Evolutionary conservation across 2,329 filamentous ascomycete genomes (phyloP), one percentile per base, ranked within the genome.

Genomic region (Thyridium curvatum): DNA sequence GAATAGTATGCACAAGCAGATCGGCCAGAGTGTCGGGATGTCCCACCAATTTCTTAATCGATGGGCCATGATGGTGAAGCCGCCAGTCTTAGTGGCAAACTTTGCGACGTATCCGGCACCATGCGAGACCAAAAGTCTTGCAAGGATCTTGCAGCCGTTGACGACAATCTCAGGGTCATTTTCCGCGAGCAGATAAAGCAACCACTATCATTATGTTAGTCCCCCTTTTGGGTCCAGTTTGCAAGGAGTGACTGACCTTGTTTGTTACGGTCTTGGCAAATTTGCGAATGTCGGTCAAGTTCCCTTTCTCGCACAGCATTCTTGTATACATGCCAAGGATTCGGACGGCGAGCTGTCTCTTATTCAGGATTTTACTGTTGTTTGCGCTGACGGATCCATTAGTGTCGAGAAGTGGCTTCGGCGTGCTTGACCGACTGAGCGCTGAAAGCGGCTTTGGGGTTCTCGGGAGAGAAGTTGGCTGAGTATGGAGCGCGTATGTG

Each of bases 211-310:
- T 45, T 49, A 52, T 38, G 49, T 62, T 55, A 67, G 56, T 48
- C n/a, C n/a, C n/a, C n/a, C n/a, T n/a, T n/a, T n/a, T n/a, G n/a
- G n/a, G n/a, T n/a, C n/a, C n/a, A n/a, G 50, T 26, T 10, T 26
- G 21, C 52, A 39, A 51, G 52, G 41, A 43, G 41, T 47, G 45
- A 60, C 69, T 54, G 67, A 88, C 86, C 74, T 95, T 95, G 51
- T 94, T 95, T 16, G 91, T 96, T 8, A 98, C 91, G 2, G 91
- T 94, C 54, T 84, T 86, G 5, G 89, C 87, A 67, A 98, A 97
- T 51, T 89, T 93, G 54, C 82, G 79, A 40, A 95, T 84, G 44
- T 84, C 80, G 12, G 68, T 68, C 9, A 74, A 64, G 46, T 82
- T 87, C 16, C 74, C 74, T 50, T 79, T 78, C 44, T 86, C 80